Evolutionary conservation across 202 grass and related monocot species (phyloP).

Genomic region (Musa balbisiana): DNA sequence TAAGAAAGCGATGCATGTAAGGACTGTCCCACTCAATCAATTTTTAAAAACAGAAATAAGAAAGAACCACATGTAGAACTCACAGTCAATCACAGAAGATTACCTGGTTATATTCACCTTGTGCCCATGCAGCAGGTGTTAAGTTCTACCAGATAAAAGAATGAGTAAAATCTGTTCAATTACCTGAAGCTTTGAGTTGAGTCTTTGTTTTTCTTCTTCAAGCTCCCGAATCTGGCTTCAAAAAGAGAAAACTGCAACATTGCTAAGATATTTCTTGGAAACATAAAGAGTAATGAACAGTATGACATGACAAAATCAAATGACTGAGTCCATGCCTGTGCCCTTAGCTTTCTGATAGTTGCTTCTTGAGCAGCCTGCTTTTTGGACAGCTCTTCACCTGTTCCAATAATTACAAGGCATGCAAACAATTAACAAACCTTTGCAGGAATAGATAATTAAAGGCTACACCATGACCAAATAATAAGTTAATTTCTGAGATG

Average conservation of each 20-base stretch:
- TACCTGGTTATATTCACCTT: no score
- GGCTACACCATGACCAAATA: no score
- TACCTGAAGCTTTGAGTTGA: conserved; percentile 98
- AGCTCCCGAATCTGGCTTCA: conserved; percentile 86
- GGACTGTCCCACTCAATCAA: no score
- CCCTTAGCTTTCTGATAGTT: conserved; percentile 92
- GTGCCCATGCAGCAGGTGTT: no score
- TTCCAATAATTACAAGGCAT: conserved; percentile 25
- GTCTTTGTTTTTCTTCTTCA: conserved; percentile 93
- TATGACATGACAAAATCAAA: not conserved
- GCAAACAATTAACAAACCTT: not conserved
- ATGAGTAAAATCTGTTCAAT: conserved; percentile 4
- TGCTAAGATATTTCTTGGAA: conserved; percentile 23
- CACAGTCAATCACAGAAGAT: no score
- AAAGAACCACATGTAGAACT: no score
- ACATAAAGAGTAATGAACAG: conserved; percentile 17
- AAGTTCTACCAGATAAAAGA: no score
- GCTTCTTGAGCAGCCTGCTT: conserved; percentile 99
- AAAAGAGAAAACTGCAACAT: conserved; percentile 19
- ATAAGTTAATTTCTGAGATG: no score
- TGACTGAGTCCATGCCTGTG: conserved; percentile 58
- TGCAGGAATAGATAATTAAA: no score
- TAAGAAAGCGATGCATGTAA: no score
- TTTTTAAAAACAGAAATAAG: no score
- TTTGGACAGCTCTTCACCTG: conserved; percentile 96